Evolutionary conservation across 2,329 filamentous ascomycete genomes (phyloP).

Genomic region (Neophaeococcomyces aloes): DNA sequence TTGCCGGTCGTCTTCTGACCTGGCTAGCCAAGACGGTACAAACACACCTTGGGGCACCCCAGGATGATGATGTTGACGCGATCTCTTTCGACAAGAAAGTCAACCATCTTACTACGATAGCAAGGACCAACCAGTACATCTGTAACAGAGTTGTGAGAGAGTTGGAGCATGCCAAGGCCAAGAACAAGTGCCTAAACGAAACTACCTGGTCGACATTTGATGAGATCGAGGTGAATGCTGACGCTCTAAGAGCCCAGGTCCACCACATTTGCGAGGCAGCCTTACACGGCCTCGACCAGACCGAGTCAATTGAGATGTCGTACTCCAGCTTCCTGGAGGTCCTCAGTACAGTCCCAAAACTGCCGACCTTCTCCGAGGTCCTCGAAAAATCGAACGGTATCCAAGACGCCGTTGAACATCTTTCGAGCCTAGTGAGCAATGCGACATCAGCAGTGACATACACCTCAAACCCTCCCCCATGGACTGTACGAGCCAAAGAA

Average conservation of each 20-base stretch:
- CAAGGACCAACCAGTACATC: constrained; percentile 73
- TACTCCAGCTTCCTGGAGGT: neutral
- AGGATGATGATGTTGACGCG: constrained; percentile 59
- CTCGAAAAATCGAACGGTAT: constrained; percentile 13
- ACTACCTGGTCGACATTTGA: constrained; percentile 61
- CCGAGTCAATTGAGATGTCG: constrained; percentile 26
- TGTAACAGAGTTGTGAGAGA: constrained; percentile 67
- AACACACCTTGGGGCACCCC: constrained; percentile 46
- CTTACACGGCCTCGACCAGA: constrained; percentile 57
- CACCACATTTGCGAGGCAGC: constrained; percentile 58
- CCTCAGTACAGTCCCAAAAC: neutral
- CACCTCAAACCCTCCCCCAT: constrained; percentile 64
- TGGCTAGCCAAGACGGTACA: constrained; percentile 54
- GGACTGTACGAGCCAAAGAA: constrained; percentile 71
- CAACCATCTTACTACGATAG: constrained; percentile 62
- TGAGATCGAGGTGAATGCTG: constrained; percentile 53
- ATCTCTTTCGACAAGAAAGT: constrained; percentile 59
- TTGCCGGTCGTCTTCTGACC: constrained; percentile 63
- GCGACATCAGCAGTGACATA: constrained; percentile 68
- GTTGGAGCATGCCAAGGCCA: constrained; percentile 63
- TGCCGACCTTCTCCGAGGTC: constrained; percentile 6
- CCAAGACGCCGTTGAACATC: constrained; percentile 40
- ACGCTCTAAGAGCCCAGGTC: constrained; percentile 55
- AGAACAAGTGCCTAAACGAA: constrained; percentile 61
- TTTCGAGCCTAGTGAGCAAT: constrained; percentile 60